These are phyloP conservation scores for Stentor coeruleus DNA, from an alignment of 73 alveolate genomes.

Conservation along the genomic window DNA sequence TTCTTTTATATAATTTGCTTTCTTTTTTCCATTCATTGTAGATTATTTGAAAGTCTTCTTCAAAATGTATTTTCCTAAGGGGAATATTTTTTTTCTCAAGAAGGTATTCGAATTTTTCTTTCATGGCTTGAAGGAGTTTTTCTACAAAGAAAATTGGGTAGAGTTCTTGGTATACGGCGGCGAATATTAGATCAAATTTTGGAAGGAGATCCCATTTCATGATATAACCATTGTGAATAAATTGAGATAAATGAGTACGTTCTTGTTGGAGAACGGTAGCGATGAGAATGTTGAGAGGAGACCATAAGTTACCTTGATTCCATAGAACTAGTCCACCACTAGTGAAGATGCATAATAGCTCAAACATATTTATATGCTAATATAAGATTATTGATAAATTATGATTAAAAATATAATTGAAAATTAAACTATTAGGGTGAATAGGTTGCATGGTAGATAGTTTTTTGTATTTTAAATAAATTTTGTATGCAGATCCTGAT, in stretches of 20 bases:
- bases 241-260: constrained; percentile 58
- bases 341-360: constrained; percentile 81
- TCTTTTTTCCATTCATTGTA: constrained; percentile 40
- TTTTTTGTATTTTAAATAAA: too few relatives aligned
- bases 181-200: constrained; percentile 67
- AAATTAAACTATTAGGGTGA: too few relatives aligned
- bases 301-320: constrained; percentile 62
- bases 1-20: constrained; percentile 23
- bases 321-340: constrained; percentile 89
- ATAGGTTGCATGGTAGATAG: too few relatives aligned
- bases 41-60: constrained; percentile 33
- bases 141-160: constrained; percentile 71
- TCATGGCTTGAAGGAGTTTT: constrained; percentile 63
- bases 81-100: constrained; percentile 45
- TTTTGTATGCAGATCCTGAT: too few relatives aligned
- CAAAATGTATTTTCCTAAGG: constrained; percentile 38
- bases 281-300: constrained; percentile 62
- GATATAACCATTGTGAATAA: constrained; percentile 52
- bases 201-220: constrained; percentile 76
- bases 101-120: constrained; percentile 58
- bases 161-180: constrained; percentile 76
- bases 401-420: too few relatives aligned
- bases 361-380: constrained; percentile 55
- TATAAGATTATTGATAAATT: too few relatives aligned
- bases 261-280: constrained; percentile 73